Conservation (phyloP, 345 rosid genomes). For the Rubroshorea leprosula region DNA sequence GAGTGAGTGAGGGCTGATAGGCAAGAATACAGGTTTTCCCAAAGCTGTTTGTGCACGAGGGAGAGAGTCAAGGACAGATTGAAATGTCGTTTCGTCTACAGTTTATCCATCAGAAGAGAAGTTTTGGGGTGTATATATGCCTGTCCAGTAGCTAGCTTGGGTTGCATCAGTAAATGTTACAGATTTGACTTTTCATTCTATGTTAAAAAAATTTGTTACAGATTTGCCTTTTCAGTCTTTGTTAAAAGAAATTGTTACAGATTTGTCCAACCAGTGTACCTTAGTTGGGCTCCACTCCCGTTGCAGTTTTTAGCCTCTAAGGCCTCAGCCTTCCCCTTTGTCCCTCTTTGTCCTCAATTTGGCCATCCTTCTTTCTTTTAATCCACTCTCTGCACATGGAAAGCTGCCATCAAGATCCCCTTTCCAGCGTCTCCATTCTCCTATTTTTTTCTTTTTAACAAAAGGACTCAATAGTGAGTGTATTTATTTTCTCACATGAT, state of each 20-base stretch:
- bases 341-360: conserved; percentile 20
- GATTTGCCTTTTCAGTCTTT: no score
- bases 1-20: conserved; percentile 27
- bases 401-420: conserved; percentile 27
- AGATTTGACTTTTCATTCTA: no score
- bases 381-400: conserved; percentile 16
- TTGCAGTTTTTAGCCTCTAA: conserved; percentile 13
- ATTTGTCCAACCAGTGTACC: conserved; percentile 26
- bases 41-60: no score
- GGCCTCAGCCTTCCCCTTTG: no score
- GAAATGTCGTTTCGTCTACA: conserved; percentile 57
- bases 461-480: no score
- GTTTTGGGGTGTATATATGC: conserved; percentile 6
- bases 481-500: no score
- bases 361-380: conserved; percentile 14
- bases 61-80: conserved; percentile 34
- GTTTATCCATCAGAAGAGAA: conserved; percentile 29
- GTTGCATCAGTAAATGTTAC: conserved; percentile 29
- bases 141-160: conserved; percentile 15
- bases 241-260: conserved; percentile 28
- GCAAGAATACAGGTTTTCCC: no score
- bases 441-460: no score
- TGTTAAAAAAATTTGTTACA: no score
- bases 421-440: conserved; percentile 1
- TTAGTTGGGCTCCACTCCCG: conserved; percentile 34